phyloP scores from a whole-genome alignment of 2,329 filamentous ascomycete species.

The Fusarium haematococcum region DNA sequence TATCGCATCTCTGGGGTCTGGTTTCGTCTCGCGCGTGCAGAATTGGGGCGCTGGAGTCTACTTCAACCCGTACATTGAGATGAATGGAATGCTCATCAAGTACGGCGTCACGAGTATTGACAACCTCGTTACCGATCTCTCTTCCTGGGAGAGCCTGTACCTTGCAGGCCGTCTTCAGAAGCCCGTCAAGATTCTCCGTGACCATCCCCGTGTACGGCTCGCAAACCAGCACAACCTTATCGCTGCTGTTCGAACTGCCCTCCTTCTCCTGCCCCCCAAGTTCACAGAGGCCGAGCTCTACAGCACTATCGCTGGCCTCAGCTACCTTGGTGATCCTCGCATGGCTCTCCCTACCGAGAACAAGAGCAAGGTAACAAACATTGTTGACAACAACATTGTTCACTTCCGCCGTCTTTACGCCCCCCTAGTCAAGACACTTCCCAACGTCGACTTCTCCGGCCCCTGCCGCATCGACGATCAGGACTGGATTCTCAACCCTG shows the following conservation, averaged over 20 bases:
- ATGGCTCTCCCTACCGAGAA: constrained; percentile 94
- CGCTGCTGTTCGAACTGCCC: constrained; percentile 88
- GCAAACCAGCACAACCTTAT: constrained; percentile 97
- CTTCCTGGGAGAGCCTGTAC: constrained; percentile 93
- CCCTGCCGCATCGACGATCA: constrained; percentile 55
- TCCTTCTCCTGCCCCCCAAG: constrained; percentile 83
- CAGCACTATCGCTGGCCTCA: constrained; percentile 89
- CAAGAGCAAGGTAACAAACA: constrained; percentile 91
- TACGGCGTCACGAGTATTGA: constrained; percentile 97
- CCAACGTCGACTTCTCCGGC: constrained; percentile 84
- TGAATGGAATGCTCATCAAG: constrained; percentile 97
- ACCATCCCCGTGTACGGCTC: constrained; percentile 90
- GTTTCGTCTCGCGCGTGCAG: constrained; percentile 85
- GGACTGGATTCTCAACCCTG: constrained; percentile 55
- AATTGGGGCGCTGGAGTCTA: constrained; percentile 96
- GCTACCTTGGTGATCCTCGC: constrained; percentile 95
- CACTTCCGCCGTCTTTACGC: constrained; percentile 94
- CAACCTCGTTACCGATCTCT: constrained; percentile 87
- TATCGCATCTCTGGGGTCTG: constrained; percentile 85
- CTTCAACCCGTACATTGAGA: constrained; percentile 94
- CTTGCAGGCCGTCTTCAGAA: constrained; percentile 97
- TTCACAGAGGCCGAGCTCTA: constrained; percentile 93
- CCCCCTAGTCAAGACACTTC: constrained; percentile 88
- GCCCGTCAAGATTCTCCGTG: constrained; percentile 95
- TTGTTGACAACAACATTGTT: constrained; percentile 89